Conservation (phyloP, 192 early-diverging fungal genomes). For the Coemansia sp. region DNA sequence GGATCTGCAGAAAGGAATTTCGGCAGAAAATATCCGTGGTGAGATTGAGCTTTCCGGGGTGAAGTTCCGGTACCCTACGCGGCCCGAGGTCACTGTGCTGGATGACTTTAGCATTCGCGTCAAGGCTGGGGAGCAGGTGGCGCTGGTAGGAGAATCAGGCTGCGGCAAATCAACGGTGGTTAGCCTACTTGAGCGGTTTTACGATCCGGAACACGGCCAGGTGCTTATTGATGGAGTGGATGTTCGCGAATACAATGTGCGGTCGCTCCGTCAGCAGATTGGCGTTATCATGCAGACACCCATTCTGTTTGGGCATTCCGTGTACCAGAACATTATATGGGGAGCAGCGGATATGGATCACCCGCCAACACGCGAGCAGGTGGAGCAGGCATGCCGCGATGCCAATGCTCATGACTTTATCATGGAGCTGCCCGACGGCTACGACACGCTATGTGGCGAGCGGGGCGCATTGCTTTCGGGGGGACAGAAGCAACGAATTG, state of each 20-base stretch:
- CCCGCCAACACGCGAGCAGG: conserved; percentile 70
- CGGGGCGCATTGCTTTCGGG: conserved; percentile 77
- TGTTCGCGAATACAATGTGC: conserved; percentile 73
- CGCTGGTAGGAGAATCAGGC: conserved; percentile 86
- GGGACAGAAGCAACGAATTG: conserved; percentile 95
- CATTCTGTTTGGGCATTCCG: conserved; percentile 75
- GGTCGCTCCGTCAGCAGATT: conserved; percentile 80
- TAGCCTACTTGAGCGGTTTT: conserved; percentile 82
- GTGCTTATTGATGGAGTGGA: conserved; percentile 75
- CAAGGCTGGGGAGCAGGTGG: conserved; percentile 78
- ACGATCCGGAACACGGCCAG: conserved; percentile 58
- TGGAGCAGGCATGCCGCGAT: conserved; percentile 60
- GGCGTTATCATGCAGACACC: conserved; percentile 92
- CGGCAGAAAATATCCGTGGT: conserved; percentile 56
- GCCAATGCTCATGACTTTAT: conserved; percentile 82
- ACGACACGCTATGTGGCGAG: conserved; percentile 90
- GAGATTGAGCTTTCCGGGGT: conserved; percentile 75
- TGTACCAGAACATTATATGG: conserved; percentile 80
- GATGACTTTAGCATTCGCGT: conserved; percentile 69
- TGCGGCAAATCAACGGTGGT: conserved; percentile 86
- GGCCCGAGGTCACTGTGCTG: conserved; percentile 78
- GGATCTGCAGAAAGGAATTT: conserved; percentile 29
- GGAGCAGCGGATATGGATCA: conserved; percentile 56
- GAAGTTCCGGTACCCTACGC: conserved; percentile 80
- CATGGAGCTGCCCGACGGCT: conserved; percentile 65